Conservation (phyloP, 345 rosid genomes). For the Excoecaria agallocha region DNA sequence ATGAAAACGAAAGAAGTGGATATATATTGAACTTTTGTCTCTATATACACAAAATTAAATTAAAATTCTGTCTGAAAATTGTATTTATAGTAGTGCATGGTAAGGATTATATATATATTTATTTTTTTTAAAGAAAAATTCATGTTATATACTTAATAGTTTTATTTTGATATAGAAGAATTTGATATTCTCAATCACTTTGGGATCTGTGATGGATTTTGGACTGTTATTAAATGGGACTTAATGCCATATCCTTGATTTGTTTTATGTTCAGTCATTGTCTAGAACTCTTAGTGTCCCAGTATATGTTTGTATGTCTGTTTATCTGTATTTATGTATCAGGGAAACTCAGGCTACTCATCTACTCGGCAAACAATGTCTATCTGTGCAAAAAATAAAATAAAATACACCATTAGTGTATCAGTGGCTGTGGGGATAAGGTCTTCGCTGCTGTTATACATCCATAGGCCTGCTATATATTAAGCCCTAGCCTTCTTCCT, state of each 20-base stretch:
- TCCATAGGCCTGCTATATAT: conserved; percentile 18
- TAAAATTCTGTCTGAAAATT: too few relatives aligned
- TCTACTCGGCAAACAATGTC: conserved; percentile 24
- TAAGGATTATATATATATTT: too few relatives aligned
- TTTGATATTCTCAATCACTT: conserved; percentile 25
- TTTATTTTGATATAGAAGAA: background rate
- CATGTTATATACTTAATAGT: background rate
- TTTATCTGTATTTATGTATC: conserved; percentile 17
- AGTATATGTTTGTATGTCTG: conserved; percentile 15
- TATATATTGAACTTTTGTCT: background rate
- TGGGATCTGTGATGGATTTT: conserved; percentile 50
- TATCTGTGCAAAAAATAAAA: conserved; percentile 30
- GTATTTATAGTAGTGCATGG: too few relatives aligned
- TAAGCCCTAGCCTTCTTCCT: conserved; percentile 14
- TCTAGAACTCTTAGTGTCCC: conserved; percentile 38
- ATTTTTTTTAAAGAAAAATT: too few relatives aligned
- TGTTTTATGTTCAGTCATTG: conserved; percentile 44
- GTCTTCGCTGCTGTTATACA: background rate
- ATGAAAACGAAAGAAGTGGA: conserved; percentile 7
- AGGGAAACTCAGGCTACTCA: conserved; percentile 29
- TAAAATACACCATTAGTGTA: background rate
- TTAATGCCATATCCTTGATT: conserved; percentile 39
- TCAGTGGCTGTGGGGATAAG: conserved; percentile 16
- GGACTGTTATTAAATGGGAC: conserved; percentile 22
- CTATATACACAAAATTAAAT: background rate